Evolutionary conservation across 179 eudicot genomes (phyloP).

Genomic region (Amaranthus tricolor): DNA sequence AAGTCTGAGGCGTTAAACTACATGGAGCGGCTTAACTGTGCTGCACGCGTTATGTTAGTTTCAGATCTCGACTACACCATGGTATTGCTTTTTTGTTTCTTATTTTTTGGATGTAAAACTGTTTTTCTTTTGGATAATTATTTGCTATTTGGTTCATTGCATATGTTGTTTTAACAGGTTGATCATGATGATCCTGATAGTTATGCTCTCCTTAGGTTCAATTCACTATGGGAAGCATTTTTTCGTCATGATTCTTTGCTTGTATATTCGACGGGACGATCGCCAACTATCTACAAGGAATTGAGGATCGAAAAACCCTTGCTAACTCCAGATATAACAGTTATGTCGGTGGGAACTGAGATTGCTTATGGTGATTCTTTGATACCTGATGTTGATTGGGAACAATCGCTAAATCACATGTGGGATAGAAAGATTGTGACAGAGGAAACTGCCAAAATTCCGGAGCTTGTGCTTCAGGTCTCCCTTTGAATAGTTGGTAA

Average conservation of each 20-base stretch:
- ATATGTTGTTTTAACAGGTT: slow-evolving; percentile 41
- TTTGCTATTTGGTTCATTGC: slow-evolving; percentile 2
- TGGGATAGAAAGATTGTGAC: slow-evolving; percentile 73
- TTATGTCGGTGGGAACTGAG: slow-evolving; percentile 98
- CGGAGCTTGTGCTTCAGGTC: slow-evolving; percentile 90
- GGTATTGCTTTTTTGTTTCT: slow-evolving; percentile 29
- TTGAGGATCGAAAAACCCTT: slow-evolving; percentile 87
- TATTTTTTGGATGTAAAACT: neutral
- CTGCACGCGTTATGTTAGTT: slow-evolving; percentile 88
- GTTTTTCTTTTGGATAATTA: neutral
- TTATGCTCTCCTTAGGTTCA: slow-evolving; percentile 67
- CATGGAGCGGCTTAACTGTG: slow-evolving; percentile 57
- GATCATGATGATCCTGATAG: slow-evolving; percentile 85
- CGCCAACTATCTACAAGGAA: slow-evolving; percentile 69
- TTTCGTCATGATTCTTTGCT: slow-evolving; percentile 84
- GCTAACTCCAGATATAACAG: slow-evolving; percentile 97
- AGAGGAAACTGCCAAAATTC: slow-evolving; percentile 72
- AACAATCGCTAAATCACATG: slow-evolving; percentile 60
- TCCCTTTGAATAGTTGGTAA: neutral
- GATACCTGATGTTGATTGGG: slow-evolving; percentile 94
- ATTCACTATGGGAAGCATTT: slow-evolving; percentile 89
- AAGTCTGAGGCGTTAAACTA: slow-evolving; percentile 16
- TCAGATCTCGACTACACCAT: slow-evolving; percentile 98
- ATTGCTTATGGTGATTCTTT: slow-evolving; percentile 82
- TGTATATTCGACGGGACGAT: slow-evolving; percentile 93